phyloP scores from a whole-genome alignment of 208 protist genomes.

The Trypanosomatidae sp. region DNA sequence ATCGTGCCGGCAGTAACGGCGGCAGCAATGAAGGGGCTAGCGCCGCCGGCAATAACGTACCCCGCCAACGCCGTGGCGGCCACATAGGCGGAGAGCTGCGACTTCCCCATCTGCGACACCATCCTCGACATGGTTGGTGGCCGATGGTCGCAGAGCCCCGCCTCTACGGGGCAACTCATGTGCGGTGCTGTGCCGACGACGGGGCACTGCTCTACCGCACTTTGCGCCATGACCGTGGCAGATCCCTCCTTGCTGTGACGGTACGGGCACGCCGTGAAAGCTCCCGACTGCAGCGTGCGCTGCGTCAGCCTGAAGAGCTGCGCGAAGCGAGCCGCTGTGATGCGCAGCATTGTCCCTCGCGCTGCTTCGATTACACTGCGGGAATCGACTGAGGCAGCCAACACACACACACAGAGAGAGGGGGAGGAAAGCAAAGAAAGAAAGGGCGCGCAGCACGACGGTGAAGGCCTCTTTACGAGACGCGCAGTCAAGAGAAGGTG shows the following conservation, averaged over 20 bases:
- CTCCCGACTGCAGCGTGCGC: slow-evolving; percentile 13
- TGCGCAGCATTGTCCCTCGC: slow-evolving; percentile 24
- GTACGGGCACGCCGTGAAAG: slow-evolving; percentile 61
- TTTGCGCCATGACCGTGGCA: slow-evolving; percentile 23
- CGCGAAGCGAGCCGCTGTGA: slow-evolving; percentile 17
- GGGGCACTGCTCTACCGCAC: slow-evolving; percentile 49
- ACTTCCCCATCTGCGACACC: slow-evolving; percentile 73
- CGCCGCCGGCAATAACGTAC: slow-evolving; percentile 73
- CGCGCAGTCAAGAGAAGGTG: background rate
- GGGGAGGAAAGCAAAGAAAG: background rate
- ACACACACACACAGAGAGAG: background rate
- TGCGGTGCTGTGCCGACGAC: slow-evolving; percentile 50
- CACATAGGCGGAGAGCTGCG: slow-evolving; percentile 80
- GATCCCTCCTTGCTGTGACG: slow-evolving; percentile 16
- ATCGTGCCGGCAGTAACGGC: slow-evolving; percentile 70
- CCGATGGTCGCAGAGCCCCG: slow-evolving; percentile 16
- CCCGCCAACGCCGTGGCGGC: slow-evolving; percentile 74
- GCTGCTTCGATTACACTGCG: background rate
- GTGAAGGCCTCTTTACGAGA: background rate
- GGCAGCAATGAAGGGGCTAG: slow-evolving; percentile 43
- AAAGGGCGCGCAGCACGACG: background rate
- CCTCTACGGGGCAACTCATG: slow-evolving; percentile 55
- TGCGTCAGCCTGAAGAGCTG: slow-evolving; percentile 27
- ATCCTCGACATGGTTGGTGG: slow-evolving; percentile 42
- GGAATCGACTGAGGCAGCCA: background rate